Evolutionary conservation across 495 filamentous ascomycete species (phyloP), one percentile per base, ranked within the genome.

Genomic region (Symbiotaphrina buchneri): DNA sequence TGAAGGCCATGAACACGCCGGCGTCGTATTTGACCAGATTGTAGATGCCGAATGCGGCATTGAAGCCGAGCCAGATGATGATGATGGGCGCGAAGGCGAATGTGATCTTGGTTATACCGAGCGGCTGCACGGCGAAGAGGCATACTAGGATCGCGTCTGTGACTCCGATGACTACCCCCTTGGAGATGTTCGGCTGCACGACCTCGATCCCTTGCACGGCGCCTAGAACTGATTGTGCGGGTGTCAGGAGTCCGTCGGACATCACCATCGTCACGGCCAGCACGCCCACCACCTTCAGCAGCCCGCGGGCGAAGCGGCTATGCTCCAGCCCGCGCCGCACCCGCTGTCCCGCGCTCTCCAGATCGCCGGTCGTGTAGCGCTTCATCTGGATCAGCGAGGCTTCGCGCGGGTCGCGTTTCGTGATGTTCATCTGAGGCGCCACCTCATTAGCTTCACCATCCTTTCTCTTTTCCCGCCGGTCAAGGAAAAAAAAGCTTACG

Each of bases 251-350:
- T 19, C 72, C 71, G 46, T 82, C 74, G 28, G 58, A 51, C 31
- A 78, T 66, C 26, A 78, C 66, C 58, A 80, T 61, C 2, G 67
- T 67, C 0, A 80, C 75, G 3, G 68, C 73, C 18, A 79, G 45
- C 4, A 80, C 69, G 1, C 71, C 74, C 10, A 76, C 53, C 15
- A 65, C 47, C 44, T 79, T 75, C 8, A 81, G 48, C 0, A 69
- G 34, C 15, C 45, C 45, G 27, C 61, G 59, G 2, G 59, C 54
- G 17, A 68, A 39, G 10, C 27, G 47, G 38, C 58, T 72, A 1
- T 52, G 52, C 41, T 81, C 74, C 18, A 81, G 46, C 5, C 56
- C 45, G 3, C 48, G 54, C 10, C 74, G 59, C 5, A 75, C 44
- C 2, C 46, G 46, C 16, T 54, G 54, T 31, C 62, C 69, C 17